Base-by-base conservation (phyloP, 2,329 filamentous ascomycete species). In the Zymoseptoria tritici region DNA sequence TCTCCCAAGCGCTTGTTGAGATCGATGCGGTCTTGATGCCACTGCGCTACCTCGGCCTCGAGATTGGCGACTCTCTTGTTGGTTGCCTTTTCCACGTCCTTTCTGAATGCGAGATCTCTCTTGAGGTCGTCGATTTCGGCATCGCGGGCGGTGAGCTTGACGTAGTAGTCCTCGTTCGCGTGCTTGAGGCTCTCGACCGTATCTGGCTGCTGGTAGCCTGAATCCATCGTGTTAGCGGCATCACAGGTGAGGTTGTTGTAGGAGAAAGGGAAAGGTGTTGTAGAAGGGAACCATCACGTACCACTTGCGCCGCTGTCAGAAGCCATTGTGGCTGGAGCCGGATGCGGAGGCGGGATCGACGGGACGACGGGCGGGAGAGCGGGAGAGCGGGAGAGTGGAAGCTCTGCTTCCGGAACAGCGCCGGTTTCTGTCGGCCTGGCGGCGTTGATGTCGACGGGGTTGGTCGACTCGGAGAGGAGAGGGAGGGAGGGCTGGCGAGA, bases 121-220 rank as follows among this genome's bases (percentile, higher is more conserved):
- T 22, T 19, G 13, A 61, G 36, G 9, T 52, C 46, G 9, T 58
- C 53, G 21, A 49, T 58, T n/a, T 19, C 42, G 4, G 9, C 9
- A 20, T 61, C 56, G 57, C 42, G 49, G 16, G 42, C 52, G 21
- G 55, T 52, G 22, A 50, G 24, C 49, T 60, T 57, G 31, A 60
- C 52, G 60, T 60, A 57, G 20, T 29, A 31, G 42, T 57, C 57
- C 6, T 49, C 29, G 22, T 57, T 57, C 42, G 57, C 54, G 21
- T 31, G 42, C 26, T 55, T 7, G 19, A 53, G 57, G 13, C 55
- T 29, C n/a, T 52, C 46, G 54, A 36, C n/a, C 11, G 19, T 20
- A n/a, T 56, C 49, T 29, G 42, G 13, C 46, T 42, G 52, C 19
- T 20, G 46, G 49, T 13, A 22, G 13, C 13, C 56, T 49, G 49